Conservation (phyloP, 2,329 filamentous ascomycete species). For the Pestalotiopsis sp. region DNA sequence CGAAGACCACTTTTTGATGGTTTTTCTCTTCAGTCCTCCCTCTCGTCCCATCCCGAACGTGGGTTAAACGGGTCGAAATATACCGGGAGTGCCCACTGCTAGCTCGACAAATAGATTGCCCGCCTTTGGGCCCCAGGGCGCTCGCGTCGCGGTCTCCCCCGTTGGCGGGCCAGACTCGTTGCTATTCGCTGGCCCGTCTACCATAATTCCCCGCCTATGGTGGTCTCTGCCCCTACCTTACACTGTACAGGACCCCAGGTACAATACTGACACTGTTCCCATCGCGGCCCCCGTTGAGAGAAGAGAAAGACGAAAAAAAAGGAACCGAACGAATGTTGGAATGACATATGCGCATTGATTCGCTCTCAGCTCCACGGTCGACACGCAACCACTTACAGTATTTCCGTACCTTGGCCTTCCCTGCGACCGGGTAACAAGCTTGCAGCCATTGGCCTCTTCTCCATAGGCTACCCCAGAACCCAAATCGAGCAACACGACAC, state of each 20-base stretch:
- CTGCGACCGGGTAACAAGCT: neutral
- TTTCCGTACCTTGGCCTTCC: neutral
- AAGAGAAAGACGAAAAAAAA: neutral
- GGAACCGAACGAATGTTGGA: neutral
- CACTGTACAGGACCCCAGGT: neutral
- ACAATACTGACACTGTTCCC: neutral
- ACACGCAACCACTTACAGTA: neutral
- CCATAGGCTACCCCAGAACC: neutral
- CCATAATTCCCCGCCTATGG: neutral
- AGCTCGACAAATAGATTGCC: neutral
- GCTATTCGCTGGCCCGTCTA: neutral
- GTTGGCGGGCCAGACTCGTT: neutral
- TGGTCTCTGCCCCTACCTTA: neutral
- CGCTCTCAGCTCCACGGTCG: neutral
- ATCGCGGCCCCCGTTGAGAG: neutral
- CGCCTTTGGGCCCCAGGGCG: neutral
- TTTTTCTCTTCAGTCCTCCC: neutral
- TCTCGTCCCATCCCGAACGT: neutral
- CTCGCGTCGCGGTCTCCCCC: neutral
- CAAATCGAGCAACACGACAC: slow-evolving; percentile 6
- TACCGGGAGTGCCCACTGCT: neutral
- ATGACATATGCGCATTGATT: neutral
- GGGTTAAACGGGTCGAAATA: neutral
- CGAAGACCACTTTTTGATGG: neutral
- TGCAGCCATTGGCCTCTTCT: neutral